phyloP scores from a whole-genome alignment of 2,329 filamentous ascomycete genomes.

The Ceratocystis ficicola region DNA sequence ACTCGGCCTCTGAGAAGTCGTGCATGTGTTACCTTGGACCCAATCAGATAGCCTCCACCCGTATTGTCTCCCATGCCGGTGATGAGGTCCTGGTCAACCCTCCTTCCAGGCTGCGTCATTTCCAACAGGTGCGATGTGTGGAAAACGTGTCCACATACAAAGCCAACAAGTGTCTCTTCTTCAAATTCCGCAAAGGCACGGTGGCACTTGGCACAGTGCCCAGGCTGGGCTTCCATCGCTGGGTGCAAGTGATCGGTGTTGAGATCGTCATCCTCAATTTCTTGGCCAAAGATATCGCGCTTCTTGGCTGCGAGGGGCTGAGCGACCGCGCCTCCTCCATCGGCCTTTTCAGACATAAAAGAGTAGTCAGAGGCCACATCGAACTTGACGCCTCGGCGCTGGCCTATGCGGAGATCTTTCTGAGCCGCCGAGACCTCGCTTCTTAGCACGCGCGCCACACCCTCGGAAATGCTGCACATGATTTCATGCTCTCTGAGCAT shows the following conservation, averaged over 20 bases:
- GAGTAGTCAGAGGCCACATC: constrained; percentile 48
- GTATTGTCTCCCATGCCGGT: constrained; percentile 34
- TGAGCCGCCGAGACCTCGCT: constrained; percentile 82
- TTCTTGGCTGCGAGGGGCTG: constrained; percentile 15
- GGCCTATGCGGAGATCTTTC: constrained; percentile 63
- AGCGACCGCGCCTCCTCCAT: constrained; percentile 24
- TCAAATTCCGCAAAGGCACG: constrained; percentile 49
- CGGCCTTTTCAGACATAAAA: constrained; percentile 30
- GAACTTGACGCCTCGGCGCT: constrained; percentile 80
- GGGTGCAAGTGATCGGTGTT: constrained; percentile 27
- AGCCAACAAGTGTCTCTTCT: constrained; percentile 62
- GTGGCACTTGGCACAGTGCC: constrained; percentile 48
- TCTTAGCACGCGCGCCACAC: constrained; percentile 72
- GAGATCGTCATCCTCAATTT: constrained; percentile 24
- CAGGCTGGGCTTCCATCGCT: constrained; percentile 33
- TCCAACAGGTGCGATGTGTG: constrained; percentile 61
- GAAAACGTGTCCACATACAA: constrained; percentile 71
- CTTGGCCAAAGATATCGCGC: constrained; percentile 23
- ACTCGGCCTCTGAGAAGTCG: constrained; percentile 62
- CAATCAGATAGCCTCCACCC: constrained; percentile 51
- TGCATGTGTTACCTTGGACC: constrained; percentile 78
- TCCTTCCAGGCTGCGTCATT: constrained; percentile 36
- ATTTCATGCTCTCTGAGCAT: constrained; percentile 96
- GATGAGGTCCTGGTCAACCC: constrained; percentile 37
- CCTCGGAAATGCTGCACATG: constrained; percentile 81